Evolutionary conservation across 805 yeast genomes (phyloP).

Genomic region (Myxozyma mucilagina): DNA sequence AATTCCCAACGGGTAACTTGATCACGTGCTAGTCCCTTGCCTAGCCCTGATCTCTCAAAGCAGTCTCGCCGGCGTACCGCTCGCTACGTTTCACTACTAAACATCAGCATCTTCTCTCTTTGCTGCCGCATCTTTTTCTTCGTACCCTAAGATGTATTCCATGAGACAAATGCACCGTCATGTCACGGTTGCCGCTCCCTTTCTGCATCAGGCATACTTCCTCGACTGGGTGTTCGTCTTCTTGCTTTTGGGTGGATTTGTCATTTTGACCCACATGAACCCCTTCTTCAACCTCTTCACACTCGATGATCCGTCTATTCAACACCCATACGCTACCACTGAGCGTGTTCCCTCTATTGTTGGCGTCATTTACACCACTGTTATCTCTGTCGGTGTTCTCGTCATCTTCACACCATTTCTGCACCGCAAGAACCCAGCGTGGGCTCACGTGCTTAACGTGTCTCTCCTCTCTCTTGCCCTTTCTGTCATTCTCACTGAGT

Average conservation of each 20-base stretch:
- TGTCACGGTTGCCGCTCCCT: conserved; percentile 3
- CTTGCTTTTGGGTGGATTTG: conserved; percentile 26
- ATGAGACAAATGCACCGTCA: not conserved
- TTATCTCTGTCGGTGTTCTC: conserved; percentile 25
- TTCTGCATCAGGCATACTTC: conserved; percentile 22
- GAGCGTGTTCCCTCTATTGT: conserved; percentile 63
- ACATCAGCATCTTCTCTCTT: not conserved
- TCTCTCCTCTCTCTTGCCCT: conserved; percentile 30
- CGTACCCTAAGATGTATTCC: conserved; percentile 1
- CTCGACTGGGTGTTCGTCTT: conserved; percentile 28
- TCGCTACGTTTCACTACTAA: not conserved
- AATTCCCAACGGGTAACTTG: not conserved
- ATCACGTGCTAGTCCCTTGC: not conserved
- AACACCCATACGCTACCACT: conserved; percentile 75
- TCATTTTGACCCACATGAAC: conserved; percentile 27
- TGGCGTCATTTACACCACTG: conserved; percentile 30
- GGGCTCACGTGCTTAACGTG: conserved; percentile 30
- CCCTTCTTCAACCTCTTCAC: conserved; percentile 48
- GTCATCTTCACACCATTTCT: conserved; percentile 30
- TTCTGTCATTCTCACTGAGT: conserved; percentile 31
- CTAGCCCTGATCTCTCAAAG: too few relatives aligned
- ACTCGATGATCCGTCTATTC: conserved; percentile 72
- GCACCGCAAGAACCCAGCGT: conserved; percentile 29
- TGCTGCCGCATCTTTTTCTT: not conserved
- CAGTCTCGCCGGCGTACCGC: too few relatives aligned